phyloP scores from a whole-genome alignment of 2,329 filamentous ascomycete species.

The Geosmithia putterillii region DNA sequence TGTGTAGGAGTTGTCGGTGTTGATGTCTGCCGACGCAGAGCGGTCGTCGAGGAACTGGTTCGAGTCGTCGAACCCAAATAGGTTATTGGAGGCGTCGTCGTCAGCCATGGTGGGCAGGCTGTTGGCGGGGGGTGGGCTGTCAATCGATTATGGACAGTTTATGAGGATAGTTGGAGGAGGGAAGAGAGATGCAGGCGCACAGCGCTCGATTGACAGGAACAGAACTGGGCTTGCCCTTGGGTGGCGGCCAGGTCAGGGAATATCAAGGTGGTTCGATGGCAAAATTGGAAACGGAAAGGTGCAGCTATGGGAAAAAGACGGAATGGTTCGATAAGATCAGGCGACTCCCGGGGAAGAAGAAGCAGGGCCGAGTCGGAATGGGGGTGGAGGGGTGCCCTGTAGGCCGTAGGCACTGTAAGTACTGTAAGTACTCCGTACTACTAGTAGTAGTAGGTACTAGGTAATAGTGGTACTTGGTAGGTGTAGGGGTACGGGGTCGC shows the following conservation, averaged over 20 bases:
- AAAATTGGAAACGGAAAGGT: background rate
- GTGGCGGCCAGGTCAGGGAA: background rate
- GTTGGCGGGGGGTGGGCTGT: no score
- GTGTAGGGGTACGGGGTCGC: no score
- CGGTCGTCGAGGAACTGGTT: constrained; percentile 23
- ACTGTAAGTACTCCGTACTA: no score
- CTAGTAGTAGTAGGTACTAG: no score
- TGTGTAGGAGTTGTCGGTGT: constrained; percentile 10
- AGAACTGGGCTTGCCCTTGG: no score
- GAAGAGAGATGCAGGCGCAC: background rate
- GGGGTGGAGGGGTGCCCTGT: no score
- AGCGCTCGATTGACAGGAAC: background rate
- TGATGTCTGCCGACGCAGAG: constrained; percentile 10
- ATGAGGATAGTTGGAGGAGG: background rate
- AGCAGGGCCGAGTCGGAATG: no score
- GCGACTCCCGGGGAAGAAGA: background rate
- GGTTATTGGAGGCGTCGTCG: constrained; percentile 24
- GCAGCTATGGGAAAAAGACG: no score
- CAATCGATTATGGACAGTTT: background rate
- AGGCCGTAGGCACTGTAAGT: no score
- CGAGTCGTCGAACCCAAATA: constrained; percentile 32
- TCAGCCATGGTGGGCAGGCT: constrained; percentile 14
- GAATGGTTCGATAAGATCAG: constrained; percentile 1
- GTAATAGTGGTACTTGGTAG: no score
- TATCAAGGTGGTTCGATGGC: background rate